Percentiles rank a stretch among this genome's conserved stretches.
Evolutionary conservation across 2,329 filamentous ascomycete genomes (phyloP).

Genomic region (Calonectria montana): DNA sequence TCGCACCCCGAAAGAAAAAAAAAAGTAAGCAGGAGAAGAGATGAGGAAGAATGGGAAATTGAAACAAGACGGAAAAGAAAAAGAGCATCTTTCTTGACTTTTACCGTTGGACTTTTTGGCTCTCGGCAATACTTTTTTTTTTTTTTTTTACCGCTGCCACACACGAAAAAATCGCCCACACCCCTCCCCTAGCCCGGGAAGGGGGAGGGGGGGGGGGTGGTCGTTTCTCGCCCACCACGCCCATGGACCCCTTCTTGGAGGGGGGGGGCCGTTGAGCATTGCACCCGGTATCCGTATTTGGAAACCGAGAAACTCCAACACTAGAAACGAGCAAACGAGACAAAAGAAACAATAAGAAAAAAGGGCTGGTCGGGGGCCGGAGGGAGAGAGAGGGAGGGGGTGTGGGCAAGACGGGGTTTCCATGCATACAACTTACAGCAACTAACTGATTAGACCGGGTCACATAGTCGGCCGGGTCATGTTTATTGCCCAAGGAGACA

Average conservation of each 20-base stretch:
- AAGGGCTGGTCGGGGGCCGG: neutral
- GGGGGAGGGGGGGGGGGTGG: too few species aligned
- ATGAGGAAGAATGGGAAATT: neutral
- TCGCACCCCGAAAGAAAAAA: too few species aligned
- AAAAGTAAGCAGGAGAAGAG: too few species aligned
- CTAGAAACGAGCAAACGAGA: neutral
- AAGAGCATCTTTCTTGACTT: neutral
- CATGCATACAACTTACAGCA: conserved; percentile 24
- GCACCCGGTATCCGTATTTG: neutral
- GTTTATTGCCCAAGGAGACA: conserved; percentile 39
- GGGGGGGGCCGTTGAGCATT: neutral
- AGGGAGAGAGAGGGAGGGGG: too few species aligned
- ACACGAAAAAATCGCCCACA: neutral
- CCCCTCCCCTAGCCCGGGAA: neutral
- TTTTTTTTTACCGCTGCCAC: neutral
- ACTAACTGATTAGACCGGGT: conserved; percentile 24
- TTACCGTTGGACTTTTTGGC: neutral
- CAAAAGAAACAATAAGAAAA: neutral
- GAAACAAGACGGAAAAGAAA: neutral
- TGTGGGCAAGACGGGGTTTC: conserved; percentile 15
- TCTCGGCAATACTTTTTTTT: neutral
- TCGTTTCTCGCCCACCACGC: neutral
- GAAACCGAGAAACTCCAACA: neutral
- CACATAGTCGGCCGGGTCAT: conserved; percentile 39
- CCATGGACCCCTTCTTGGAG: neutral